These are phyloP conservation scores for Goffeauzyma gilvescens DNA, from an alignment of 768 basidiomycete species.

Conservation along the genomic window DNA sequence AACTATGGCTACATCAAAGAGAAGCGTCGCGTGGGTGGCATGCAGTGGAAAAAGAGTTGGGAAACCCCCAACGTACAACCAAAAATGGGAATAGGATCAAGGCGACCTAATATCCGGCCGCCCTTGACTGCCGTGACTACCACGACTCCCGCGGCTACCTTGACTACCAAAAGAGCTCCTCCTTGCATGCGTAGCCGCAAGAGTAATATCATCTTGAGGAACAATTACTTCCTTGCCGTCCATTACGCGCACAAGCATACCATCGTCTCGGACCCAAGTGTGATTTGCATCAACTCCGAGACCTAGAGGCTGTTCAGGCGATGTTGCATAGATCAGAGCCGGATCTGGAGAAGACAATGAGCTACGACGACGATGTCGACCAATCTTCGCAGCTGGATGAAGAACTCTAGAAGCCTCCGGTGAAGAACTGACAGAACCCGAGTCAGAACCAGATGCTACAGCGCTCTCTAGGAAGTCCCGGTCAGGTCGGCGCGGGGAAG, in stretches of 20 bases:
- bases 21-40: no score
- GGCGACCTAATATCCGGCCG: no score
- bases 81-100: no score
- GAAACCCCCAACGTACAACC: no score
- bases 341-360: conserved; percentile 28
- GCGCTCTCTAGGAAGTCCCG: no score
- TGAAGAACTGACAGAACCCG: conserved; percentile 10
- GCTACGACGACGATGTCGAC: not conserved
- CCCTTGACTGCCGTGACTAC: no score
- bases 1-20: no score
- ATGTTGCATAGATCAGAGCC: conserved; percentile 19
- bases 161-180: no score
- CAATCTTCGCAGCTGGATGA: conserved; percentile 11
- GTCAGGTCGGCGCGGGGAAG: no score
- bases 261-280: conserved; percentile 17
- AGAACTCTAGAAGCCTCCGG: conserved; percentile 3
- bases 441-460: no score
- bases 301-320: conserved; percentile 22
- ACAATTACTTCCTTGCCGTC: conserved; percentile 19
- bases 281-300: conserved; percentile 26
- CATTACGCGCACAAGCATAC: conserved; percentile 22
- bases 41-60: no score
- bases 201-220: conserved; percentile 25
- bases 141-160: no score
- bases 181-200: conserved; percentile 7